A percentile compares a stretch with the other conserved stretches of the same genome.
These are phyloP conservation scores for Nakazawaea pomicola DNA, from an alignment of 805 yeast genomes.

Conservation along the genomic window DNA sequence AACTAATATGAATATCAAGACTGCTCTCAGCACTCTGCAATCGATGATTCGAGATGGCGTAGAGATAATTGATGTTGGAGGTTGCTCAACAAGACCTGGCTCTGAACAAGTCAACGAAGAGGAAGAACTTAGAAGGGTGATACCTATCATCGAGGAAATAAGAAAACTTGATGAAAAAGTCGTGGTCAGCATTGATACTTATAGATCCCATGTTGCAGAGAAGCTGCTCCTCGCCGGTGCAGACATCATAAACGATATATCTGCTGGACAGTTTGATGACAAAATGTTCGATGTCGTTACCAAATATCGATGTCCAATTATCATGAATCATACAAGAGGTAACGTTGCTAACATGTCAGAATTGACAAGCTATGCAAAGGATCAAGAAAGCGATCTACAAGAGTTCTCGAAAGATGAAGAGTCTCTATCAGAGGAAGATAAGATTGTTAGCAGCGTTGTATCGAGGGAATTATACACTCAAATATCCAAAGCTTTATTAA, in stretches of 20 bases:
- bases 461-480: slow-evolving; percentile 59
- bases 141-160: slow-evolving; percentile 63
- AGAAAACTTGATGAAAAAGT: slow-evolving; percentile 39
- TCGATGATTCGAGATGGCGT: slow-evolving; percentile 56
- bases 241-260: slow-evolving; percentile 86
- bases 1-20: slow-evolving; percentile 29
- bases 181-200: slow-evolving; percentile 84
- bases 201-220: slow-evolving; percentile 68
- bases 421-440: neutral
- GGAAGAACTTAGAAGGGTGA: slow-evolving; percentile 68
- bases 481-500: slow-evolving; percentile 47
- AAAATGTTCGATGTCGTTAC: slow-evolving; percentile 68
- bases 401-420: slow-evolving; percentile 19
- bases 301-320: slow-evolving; percentile 64
- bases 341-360: slow-evolving; percentile 66
- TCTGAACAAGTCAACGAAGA: slow-evolving; percentile 52
- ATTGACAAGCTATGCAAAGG: slow-evolving; percentile 45
- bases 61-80: slow-evolving; percentile 86
- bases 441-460: slow-evolving; percentile 45
- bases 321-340: slow-evolving; percentile 85
- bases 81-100: slow-evolving; percentile 90
- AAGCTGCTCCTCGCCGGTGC: slow-evolving; percentile 72
- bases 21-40: slow-evolving; percentile 40
- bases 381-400: slow-evolving; percentile 24
- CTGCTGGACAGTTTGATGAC: slow-evolving; percentile 71